phyloP scores from a whole-genome alignment of 148 eudicot species.

The Cornus suecica region DNA sequence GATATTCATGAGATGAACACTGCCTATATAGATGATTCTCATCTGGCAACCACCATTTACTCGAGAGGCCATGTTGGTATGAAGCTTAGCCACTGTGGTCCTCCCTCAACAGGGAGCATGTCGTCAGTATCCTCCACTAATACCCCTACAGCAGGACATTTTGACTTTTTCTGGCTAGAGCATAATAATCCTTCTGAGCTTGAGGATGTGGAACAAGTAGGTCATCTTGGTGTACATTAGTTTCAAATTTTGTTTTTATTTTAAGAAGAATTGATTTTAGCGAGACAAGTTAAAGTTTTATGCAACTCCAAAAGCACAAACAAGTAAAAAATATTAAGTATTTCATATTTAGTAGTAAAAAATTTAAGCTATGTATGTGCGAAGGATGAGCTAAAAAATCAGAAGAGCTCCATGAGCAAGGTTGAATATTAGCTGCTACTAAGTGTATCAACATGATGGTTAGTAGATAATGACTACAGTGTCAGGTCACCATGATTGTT shows the following conservation, averaged over 20 bases:
- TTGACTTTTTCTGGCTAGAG: constrained; percentile 59
- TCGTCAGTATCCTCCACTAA: constrained; percentile 52
- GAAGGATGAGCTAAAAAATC: not conserved
- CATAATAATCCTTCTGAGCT: constrained; percentile 44
- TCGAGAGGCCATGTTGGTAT: constrained; percentile 37
- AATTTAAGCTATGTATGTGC: not conserved
- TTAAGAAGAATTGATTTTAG: not conserved
- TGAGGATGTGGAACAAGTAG: constrained; percentile 55
- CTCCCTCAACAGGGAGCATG: constrained; percentile 57
- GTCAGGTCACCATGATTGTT: too few species aligned
- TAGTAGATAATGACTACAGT: too few species aligned
- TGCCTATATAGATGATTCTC: constrained; percentile 54
- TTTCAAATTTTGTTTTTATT: not conserved
- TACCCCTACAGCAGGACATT: constrained; percentile 55
- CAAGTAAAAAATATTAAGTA: not conserved
- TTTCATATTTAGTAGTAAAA: not conserved
- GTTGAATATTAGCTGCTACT: too few species aligned
- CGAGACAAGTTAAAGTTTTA: not conserved
- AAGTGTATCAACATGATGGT: too few species aligned
- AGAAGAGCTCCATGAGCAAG: not conserved
- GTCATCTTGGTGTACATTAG: constrained; percentile 11
- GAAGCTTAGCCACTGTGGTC: constrained; percentile 42
- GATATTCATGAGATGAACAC: constrained; percentile 81
- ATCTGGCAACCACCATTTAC: constrained; percentile 21
- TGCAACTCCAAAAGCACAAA: not conserved